These are phyloP conservation scores for Kurtzmaniella cleridarum DNA, from an alignment of 805 yeast genomes.

Conservation along the genomic window DNA sequence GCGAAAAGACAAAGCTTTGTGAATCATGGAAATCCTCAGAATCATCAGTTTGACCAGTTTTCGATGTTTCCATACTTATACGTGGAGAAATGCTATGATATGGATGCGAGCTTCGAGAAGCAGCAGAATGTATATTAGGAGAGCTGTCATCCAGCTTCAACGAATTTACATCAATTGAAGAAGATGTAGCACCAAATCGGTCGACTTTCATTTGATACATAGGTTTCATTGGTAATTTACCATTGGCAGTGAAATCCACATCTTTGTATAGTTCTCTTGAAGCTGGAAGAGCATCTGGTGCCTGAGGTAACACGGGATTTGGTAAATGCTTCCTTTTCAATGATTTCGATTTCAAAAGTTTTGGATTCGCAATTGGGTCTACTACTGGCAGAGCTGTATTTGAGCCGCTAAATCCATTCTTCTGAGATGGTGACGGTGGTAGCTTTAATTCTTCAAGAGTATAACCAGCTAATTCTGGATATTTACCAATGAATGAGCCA, in stretches of 20 bases:
- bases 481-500: slow-evolving; percentile 31
- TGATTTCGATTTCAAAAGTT: slow-evolving; percentile 16
- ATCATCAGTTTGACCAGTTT: background rate
- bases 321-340: slow-evolving; percentile 18
- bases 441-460: slow-evolving; percentile 29
- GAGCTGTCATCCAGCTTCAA: no score
- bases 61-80: no score
- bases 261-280: slow-evolving; percentile 22
- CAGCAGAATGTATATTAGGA: no score
- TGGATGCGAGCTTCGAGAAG: no score
- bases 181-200: slow-evolving; percentile 4
- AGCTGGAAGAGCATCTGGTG: slow-evolving; percentile 9
- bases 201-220: slow-evolving; percentile 35
- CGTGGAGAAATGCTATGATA: no score
- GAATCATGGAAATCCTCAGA: slow-evolving; percentile 1
- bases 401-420: background rate
- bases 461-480: slow-evolving; percentile 31
- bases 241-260: slow-evolving; percentile 39
- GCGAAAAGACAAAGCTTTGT: background rate
- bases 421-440: slow-evolving; percentile 11
- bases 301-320: slow-evolving; percentile 14
- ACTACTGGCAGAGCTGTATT: slow-evolving; percentile 1
- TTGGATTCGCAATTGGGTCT: slow-evolving; percentile 18
- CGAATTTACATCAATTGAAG: background rate
- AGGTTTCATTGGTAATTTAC: slow-evolving; percentile 37